These are phyloP conservation scores for Macaranga tanarius DNA, from an alignment of 441 rosid species.

Conservation along the genomic window DNA sequence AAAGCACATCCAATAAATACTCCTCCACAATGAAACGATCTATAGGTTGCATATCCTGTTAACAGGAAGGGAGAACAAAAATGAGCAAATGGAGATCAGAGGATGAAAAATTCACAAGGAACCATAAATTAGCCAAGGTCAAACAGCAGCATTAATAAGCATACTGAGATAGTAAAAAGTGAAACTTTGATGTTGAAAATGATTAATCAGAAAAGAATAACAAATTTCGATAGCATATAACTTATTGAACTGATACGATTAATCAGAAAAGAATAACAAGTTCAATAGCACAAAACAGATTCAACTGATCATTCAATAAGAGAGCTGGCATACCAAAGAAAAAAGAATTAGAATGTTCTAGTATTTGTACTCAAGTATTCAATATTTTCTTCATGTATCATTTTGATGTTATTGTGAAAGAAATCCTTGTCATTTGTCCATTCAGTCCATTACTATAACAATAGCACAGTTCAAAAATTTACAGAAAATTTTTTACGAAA, in stretches of 20 bases:
- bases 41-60: conserved; percentile 90
- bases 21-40: conserved; percentile 98
- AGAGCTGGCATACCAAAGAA: not conserved
- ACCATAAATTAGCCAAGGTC: not conserved
- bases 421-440: not conserved
- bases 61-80: conserved; percentile 21
- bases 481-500: not conserved
- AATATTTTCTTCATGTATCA: not conserved
- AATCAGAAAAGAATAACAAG: not conserved
- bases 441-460: not conserved
- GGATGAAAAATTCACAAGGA: not conserved
- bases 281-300: not conserved
- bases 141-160: not conserved
- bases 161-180: not conserved
- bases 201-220: conserved; percentile 2
- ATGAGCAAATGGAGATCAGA: conserved; percentile 16
- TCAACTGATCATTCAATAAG: not conserved
- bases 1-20: conserved; percentile 90
- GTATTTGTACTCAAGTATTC: not conserved
- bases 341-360: not conserved
- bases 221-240: not conserved
- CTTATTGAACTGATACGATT: not conserved
- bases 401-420: not conserved
- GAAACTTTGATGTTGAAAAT: conserved; percentile 1
- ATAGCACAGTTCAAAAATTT: not conserved